Percentiles rank a stretch among this genome's conserved stretches.
Evolutionary conservation across 352 stramenopile genomes (phyloP).

Genomic region (Phytopythium cucurbitacearum): DNA sequence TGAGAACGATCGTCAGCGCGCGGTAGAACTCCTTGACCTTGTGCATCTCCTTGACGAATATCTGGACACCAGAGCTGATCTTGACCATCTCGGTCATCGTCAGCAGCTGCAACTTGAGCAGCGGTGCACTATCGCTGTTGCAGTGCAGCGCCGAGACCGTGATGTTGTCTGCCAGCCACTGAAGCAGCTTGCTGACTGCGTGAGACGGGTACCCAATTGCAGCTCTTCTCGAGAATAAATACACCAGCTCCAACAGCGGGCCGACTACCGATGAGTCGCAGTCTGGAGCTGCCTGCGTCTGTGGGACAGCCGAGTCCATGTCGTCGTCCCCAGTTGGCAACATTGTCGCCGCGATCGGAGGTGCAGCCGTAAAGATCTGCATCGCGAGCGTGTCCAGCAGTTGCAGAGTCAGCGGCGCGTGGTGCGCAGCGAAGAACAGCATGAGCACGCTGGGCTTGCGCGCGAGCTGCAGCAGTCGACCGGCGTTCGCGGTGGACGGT

Average conservation of each 20-base stretch:
- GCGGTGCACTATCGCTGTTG: slow-evolving; percentile 20
- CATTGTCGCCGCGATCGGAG: not conserved
- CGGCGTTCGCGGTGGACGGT: slow-evolving; percentile 22
- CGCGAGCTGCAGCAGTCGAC: slow-evolving; percentile 37
- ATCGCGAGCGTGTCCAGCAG: slow-evolving; percentile 60
- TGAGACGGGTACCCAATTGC: slow-evolving; percentile 71
- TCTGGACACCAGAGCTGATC: slow-evolving; percentile 61
- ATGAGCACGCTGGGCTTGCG: slow-evolving; percentile 33
- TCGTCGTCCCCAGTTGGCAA: not conserved
- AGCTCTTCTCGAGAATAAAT: slow-evolving; percentile 44
- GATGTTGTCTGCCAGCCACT: slow-evolving; percentile 54
- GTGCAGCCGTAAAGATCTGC: slow-evolving; percentile 26
- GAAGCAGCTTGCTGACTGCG: slow-evolving; percentile 56
- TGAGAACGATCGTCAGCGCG: slow-evolving; percentile 75
- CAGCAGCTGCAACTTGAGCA: slow-evolving; percentile 68
- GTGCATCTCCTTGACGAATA: slow-evolving; percentile 77
- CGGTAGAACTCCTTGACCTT: slow-evolving; percentile 80
- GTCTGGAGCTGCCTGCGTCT: slow-evolving; percentile 7
- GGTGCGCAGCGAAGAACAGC: slow-evolving; percentile 39
- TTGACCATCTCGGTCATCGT: slow-evolving; percentile 65
- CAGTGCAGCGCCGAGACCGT: slow-evolving; percentile 38
- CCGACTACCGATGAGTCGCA: not conserved
- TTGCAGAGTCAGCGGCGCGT: slow-evolving; percentile 38
- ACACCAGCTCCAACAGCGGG: slow-evolving; percentile 62
- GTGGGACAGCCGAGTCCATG: not conserved